Evolutionary conservation across 768 basidiomycete genomes (phyloP).

Genomic region (Mycena kentingensis): DNA sequence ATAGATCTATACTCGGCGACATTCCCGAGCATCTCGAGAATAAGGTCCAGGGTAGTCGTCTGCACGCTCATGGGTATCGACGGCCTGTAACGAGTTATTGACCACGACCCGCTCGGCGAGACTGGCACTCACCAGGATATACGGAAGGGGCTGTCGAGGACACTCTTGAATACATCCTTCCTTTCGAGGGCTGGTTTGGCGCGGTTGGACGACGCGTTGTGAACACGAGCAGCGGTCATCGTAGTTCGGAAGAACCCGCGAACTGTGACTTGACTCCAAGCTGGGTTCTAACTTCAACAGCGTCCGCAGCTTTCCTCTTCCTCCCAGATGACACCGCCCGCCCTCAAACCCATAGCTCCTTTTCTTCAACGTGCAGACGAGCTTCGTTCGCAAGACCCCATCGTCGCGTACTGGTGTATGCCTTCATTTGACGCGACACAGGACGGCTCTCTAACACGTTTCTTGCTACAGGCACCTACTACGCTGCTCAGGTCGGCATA

Average conservation of each 20-base stretch:
- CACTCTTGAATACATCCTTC: constrained; percentile 68
- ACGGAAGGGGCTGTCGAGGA: constrained; percentile 72
- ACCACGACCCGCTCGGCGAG: constrained; percentile 7
- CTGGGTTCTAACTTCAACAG: constrained; percentile 12
- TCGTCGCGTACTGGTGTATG: constrained; percentile 96
- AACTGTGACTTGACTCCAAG: neutral
- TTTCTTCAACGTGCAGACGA: constrained; percentile 92
- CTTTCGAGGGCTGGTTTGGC: constrained; percentile 53
- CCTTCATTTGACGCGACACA: too few relatives aligned
- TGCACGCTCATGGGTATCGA: constrained; percentile 63
- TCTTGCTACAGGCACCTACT: constrained; percentile 72
- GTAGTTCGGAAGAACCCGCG: neutral
- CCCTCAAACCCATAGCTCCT: constrained; percentile 69
- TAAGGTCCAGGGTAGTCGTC: constrained; percentile 54
- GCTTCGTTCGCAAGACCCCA: constrained; percentile 75
- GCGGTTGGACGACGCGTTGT: constrained; percentile 66
- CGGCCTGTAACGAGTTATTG: constrained; percentile 49
- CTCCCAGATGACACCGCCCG: too few relatives aligned
- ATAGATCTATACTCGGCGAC: constrained; percentile 45
- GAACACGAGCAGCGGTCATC: constrained; percentile 54
- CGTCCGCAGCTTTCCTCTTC: neutral
- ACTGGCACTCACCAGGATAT: constrained; percentile 58
- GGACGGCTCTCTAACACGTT: too few relatives aligned
- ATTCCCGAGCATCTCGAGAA: constrained; percentile 53
- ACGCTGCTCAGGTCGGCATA: constrained; percentile 89